Evolutionary conservation across 768 basidiomycete genomes (phyloP), one percentile per base, ranked within the genome.

Genomic region (Kwoniella bestiolae): DNA sequence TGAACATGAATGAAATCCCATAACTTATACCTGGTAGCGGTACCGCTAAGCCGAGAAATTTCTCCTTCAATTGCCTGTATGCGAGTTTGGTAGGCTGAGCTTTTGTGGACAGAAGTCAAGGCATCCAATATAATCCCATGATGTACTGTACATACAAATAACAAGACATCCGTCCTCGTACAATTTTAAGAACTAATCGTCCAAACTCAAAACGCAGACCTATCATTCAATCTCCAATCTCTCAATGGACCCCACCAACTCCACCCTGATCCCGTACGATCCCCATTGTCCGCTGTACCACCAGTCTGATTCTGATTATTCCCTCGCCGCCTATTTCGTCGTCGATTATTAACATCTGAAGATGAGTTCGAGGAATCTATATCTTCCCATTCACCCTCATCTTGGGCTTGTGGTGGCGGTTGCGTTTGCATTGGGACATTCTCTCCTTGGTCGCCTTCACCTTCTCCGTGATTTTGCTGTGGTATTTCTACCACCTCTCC

Each of bases 171-270:
- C n/a, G 12, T 35, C 18, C 21, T 56, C 7, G 35, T 41, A 44
- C 38, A n/a, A 1, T n/a, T 26, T 23, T n/a, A 1, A 25, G 46
- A 32, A 25, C 23, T 28, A 34, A 31, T 5, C 18, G 25, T 18
- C 5, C 3, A 23, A 31, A 2, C 28, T 57, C 56, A 78, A 53
- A 71, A 76, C n/a, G 56, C 57, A 50, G 63, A 69, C 16, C 75
- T 61, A 66, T 78, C 77, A 26, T 63, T 56, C 60, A 76, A 68
- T 45, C 77, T 60, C 73, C 76, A 80, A 50, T 77, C 73, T 49
- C 69, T 69, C 32, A 82, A 58, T 21, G 80, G 80, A 28, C 79
- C 79, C 78, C 79, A 79, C 80, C 80, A 82, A 28, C 71, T 75
- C 80, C 80, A 82, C 0, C 77, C 73, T 3, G 58, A 49, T n/a